Percentiles rank a stretch among this genome's conserved stretches.
Evolutionary conservation across 306 rosid genomes (phyloP).

Genomic region (Glycine soja): DNA sequence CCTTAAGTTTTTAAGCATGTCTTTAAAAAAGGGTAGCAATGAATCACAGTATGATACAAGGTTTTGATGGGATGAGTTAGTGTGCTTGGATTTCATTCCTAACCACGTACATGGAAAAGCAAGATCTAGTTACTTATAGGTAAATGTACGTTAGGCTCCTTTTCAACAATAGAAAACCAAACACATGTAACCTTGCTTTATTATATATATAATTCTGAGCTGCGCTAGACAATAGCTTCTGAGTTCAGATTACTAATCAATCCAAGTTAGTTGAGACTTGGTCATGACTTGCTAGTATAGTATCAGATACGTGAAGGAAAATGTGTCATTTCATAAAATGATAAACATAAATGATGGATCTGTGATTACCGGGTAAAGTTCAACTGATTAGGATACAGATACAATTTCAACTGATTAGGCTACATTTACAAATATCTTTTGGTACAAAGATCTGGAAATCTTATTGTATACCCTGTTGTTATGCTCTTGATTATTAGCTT

Average conservation of each 20-base stretch:
- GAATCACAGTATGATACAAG: not conserved
- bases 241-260: not conserved
- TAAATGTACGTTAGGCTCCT: not conserved
- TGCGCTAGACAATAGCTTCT: no score
- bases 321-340: constrained; percentile 29
- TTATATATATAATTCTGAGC: not conserved
- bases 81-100: not conserved
- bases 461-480: constrained; percentile 5
- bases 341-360: not conserved
- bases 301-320: not conserved
- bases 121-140: not conserved
- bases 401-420: constrained; percentile 24
- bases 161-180: not conserved
- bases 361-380: constrained; percentile 16
- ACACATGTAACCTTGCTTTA: constrained; percentile 4
- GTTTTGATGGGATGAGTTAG: not conserved
- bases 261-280: not conserved
- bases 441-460: not conserved
- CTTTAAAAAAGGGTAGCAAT: not conserved
- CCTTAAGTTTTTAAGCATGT: not conserved
- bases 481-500: not conserved
- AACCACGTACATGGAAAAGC: not conserved
- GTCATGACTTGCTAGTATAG: not conserved
- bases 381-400: not conserved
- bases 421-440: constrained; percentile 7